Evolutionary conservation across 176 grass and related monocot species (phyloP), one percentile per base, ranked within the genome.

Genomic region (Chrysopogon serrulatus): DNA sequence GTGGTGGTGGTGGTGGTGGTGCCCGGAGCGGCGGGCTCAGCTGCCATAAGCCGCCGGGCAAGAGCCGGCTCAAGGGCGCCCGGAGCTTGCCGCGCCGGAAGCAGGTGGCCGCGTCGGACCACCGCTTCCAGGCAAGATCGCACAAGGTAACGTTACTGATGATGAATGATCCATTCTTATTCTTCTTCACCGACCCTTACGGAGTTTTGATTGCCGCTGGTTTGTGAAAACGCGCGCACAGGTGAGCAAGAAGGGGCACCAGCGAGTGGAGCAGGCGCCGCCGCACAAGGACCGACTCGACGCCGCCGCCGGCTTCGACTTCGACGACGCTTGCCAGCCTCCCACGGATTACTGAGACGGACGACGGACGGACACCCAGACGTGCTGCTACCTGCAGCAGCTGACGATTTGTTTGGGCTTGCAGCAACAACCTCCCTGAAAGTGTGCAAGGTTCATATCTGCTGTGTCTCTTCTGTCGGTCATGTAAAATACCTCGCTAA

Each of bases 161-260:
- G 23, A n/a, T n/a, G n/a, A n/a, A 4, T 5, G 40, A 41, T 41
- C 23, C 54, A 26, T 21, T 35, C 10, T 21, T 24, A 32, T n/a
- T n/a, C n/a, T 18, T 26, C 43, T 26, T 43, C 32, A 16, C 3
- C 2, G 47, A 49, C 17, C 17, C 17, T n/a, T 49, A 49, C 5
- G 19, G 12, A 48, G 30, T 21, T 47, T n/a, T 23, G 2, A 34
- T 65, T 6, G 26, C 40, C 39, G 19, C 30, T 18, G 14, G 9
- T 31, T 21, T 79, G 73, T 8, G 0, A 24, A 8, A 24, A 68
- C 5, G 16, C 12, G 16, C 27, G 26, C 64, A n/a, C 28, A 96
- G 93, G 88, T 92, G 81, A 99, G 80, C 83, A 99, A 99, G 86
- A 96, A 86, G 61, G 93, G 69, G 31, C 81, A 87, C 77, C 67